Evolutionary conservation across 768 basidiomycete species (phyloP), one percentile per base, ranked within the genome.

Genomic region (Gymnopilus junonius): DNA sequence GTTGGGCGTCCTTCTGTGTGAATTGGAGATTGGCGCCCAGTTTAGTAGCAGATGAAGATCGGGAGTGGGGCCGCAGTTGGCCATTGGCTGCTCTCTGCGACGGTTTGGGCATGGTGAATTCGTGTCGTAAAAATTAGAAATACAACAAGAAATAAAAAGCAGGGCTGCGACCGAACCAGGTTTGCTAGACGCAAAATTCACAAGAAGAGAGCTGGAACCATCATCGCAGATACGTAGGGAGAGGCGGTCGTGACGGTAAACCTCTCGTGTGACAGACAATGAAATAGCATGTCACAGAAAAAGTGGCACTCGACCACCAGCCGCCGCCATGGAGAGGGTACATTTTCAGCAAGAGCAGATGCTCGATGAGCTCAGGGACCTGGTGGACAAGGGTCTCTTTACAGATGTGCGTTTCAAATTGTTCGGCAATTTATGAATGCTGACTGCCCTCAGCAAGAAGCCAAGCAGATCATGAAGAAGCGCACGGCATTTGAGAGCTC

Each of bases 311-410:
- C 37, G 6, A 31, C 25, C 43, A 14, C 61, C 20, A n/a, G 12
- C 11, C 27, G 46, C 14, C 57, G 76, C 23, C 63, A 96, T 98
- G 95, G 95, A 98, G 83, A 86, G 93, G 67, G 95, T 97, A 0
- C 92, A 97, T 62, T 96, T 91, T 70, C 89, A 96, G 77, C 92
- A 96, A 76, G 95, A 97, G 88, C 72, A 92, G 86, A 96, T 95
- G 88, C 92, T 97, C 86, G 86, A 89, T 50, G 95, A 97, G 88
- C 90, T 97, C 73, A 95, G 94, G 76, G 94, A 96, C 76, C 82
- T 97, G 11, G 87, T 91, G 63, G 86, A 94, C 69, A 94, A 92
- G 76, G 86, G 85, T 67, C 76, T 97, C 40, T 97, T 98, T 74
- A 90, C 91, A 0, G 81, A 87, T 77, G 92, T 92, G 70, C 73